Base-by-base conservation (phyloP, 495 filamentous ascomycete genomes). In the Talaromyces liani region DNA sequence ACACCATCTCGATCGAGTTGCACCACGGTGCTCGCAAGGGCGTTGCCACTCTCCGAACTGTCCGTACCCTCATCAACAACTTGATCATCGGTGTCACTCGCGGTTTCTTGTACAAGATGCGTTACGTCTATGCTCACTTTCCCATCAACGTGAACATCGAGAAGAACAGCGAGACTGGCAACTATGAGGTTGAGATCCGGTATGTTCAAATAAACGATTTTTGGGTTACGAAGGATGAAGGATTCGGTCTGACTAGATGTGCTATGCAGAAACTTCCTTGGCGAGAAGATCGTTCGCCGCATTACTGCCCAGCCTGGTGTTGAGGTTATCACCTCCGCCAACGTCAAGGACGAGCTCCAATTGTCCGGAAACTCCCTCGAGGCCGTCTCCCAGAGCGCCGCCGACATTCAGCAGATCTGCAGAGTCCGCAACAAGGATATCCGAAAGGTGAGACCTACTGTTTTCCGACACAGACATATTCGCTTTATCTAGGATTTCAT, bases 61-160 rank as follows among this genome's bases (percentile, higher is more conserved):
- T 98, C 87, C 90, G 90, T 71, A 92, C 92, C 63, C 72, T 98
- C 78, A 96, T 98, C 84, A 90, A 94, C 86, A 98, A 98, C 88
- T 71, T 98, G 78, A 90, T 98, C 80, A 88, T 91, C 75, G 94
- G 94, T 79, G 94, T 98, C 65, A 98, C 95, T 74, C 93, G 90
- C 82, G 94, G 94, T 66, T 98, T 90, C 90, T 93, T 93, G 84
- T 98, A 98, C 90, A 98, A 98, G 90, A 98, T 98, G 94, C 91
- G 94, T 69, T 98, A 98, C 81, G 94, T 98, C 81, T 98, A 98
- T 79, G 94, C 94, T 71, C 94, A 98, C 87, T 98, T 98, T 77
- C 94, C 94, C 77, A 98, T 98, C 91, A 98, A 98, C 85, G 94
- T 98, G 78, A 98, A 98, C 84, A 80, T 98, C 68, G 92, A 98